These are phyloP conservation scores for Trichoderma gamsii DNA, from an alignment of 495 filamentous ascomycete genomes.

Conservation along the genomic window DNA sequence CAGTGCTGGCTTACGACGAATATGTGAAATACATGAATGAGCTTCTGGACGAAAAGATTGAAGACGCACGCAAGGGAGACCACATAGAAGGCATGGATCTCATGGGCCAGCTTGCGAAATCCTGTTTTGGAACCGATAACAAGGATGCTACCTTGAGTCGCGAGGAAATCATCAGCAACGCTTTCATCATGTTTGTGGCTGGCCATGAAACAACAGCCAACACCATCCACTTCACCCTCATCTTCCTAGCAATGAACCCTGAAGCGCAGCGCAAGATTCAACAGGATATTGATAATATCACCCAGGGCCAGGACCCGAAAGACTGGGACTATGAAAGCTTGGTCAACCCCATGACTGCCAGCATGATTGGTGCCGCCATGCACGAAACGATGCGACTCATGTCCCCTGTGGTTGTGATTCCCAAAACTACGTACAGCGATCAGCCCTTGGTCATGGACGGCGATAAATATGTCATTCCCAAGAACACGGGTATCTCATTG, in stretches of 20 bases:
- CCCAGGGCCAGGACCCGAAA: constrained; percentile 42
- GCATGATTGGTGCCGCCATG: constrained; percentile 60
- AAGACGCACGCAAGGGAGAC: constrained; percentile 42
- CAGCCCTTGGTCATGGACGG: constrained; percentile 51
- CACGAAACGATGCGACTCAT: constrained; percentile 62
- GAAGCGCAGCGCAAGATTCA: constrained; percentile 53
- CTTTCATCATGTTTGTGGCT: constrained; percentile 65
- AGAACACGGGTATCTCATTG: constrained; percentile 41
- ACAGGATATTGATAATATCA: constrained; percentile 51
- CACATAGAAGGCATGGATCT: constrained; percentile 52
- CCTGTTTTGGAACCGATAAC: constrained; percentile 32
- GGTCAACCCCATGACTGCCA: constrained; percentile 50
- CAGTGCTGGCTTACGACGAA: constrained; percentile 49
- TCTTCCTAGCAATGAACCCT: constrained; percentile 56
- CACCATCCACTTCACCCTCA: constrained; percentile 54
- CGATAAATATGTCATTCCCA: constrained; percentile 44
- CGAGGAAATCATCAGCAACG: constrained; percentile 61
- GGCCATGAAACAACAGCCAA: constrained; percentile 72
- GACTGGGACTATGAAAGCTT: constrained; percentile 59
- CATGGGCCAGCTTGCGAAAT: constrained; percentile 52
- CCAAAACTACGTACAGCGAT: constrained; percentile 49
- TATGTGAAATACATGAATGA: constrained; percentile 61
- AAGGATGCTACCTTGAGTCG: constrained; percentile 11
- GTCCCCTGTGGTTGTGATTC: constrained; percentile 55
- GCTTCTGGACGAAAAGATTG: constrained; percentile 50